Percentiles rank a stretch among this genome's conserved stretches.
phyloP scores from a whole-genome alignment of 805 yeast species.

The Candida cerambycidarum region DNA sequence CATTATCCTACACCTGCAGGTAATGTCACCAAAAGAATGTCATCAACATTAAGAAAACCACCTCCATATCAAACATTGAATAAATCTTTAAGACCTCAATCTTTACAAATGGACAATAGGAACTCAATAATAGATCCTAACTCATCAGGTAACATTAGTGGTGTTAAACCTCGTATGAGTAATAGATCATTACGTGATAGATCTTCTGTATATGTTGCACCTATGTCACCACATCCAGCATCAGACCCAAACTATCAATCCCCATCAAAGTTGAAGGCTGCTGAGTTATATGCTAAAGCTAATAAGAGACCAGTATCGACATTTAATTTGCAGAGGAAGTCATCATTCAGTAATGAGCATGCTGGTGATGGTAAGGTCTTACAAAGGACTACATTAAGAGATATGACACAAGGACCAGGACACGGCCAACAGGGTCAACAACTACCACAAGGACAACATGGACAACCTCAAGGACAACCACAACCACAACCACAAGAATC shows the following conservation, averaged over 20 bases:
- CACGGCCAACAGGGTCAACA: too few species aligned
- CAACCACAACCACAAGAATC: constrained; percentile 5
- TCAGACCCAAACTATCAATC: constrained; percentile 37
- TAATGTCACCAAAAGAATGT: constrained; percentile 19
- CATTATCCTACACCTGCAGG: constrained; percentile 14
- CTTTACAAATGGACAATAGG: constrained; percentile 17
- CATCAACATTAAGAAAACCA: constrained; percentile 31
- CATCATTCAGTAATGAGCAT: constrained; percentile 14
- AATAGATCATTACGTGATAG: constrained; percentile 28
- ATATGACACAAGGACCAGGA: too few species aligned
- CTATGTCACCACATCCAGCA: constrained; percentile 41
- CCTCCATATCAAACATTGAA: constrained; percentile 12
- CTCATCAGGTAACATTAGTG: constrained; percentile 2
- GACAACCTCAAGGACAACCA: constrained; percentile 5
- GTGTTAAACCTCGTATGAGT: constrained; percentile 24
- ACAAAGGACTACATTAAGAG: constrained; percentile 14
- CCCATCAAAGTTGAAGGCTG: constrained; percentile 46
- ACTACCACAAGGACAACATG: not conserved
- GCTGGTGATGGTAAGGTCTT: constrained; percentile 7
- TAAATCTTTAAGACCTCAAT: constrained; percentile 37
- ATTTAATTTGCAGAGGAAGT: constrained; percentile 25
- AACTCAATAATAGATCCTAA: constrained; percentile 5
- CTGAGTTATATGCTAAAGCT: constrained; percentile 54
- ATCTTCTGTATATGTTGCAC: constrained; percentile 28
- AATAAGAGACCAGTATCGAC: constrained; percentile 40